phyloP scores from a whole-genome alignment of 2,329 filamentous ascomycete species.

The Clarireedia sp. region DNA sequence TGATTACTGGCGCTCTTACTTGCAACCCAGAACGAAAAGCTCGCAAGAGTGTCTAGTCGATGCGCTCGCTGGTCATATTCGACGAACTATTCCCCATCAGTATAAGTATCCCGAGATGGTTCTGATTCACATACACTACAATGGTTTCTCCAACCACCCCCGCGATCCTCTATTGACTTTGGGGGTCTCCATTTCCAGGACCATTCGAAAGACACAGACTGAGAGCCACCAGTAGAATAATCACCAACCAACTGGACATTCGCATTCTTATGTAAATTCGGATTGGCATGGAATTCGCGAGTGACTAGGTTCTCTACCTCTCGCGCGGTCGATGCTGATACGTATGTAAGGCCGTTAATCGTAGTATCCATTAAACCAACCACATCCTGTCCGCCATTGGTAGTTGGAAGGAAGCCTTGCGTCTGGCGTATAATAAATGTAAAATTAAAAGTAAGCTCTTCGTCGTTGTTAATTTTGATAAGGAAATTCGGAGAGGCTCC shows the following conservation, averaged over 20 bases:
- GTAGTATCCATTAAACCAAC: constrained; percentile 56
- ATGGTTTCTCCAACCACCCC: constrained; percentile 89
- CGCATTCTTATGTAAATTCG: constrained; percentile 92
- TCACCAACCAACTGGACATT: constrained; percentile 95
- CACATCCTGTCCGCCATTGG: constrained; percentile 42
- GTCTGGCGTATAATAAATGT: constrained; percentile 69
- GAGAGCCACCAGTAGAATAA: constrained; percentile 73
- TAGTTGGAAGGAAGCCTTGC: constrained; percentile 32
- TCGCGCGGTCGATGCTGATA: constrained; percentile 75
- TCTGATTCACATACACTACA: constrained; percentile 60
- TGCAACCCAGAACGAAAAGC: constrained; percentile 92
- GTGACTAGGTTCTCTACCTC: constrained; percentile 93
- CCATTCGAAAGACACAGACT: constrained; percentile 87
- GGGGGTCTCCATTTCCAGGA: constrained; percentile 96
- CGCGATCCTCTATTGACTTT: constrained; percentile 69
- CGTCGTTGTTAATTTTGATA: constrained; percentile 79
- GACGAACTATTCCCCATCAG: constrained; percentile 58
- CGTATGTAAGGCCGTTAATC: constrained; percentile 85
- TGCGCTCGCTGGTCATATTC: constrained; percentile 95
- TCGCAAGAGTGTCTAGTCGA: constrained; percentile 76
- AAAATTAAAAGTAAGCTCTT: constrained; percentile 89
- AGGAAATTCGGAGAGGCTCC: constrained; percentile 62
- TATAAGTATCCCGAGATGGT: not conserved
- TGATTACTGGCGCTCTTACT: constrained; percentile 44
- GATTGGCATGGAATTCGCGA: constrained; percentile 91